Evolutionary conservation across 306 rosid genomes (phyloP).

Genomic region (Pyrus bretschneideri): DNA sequence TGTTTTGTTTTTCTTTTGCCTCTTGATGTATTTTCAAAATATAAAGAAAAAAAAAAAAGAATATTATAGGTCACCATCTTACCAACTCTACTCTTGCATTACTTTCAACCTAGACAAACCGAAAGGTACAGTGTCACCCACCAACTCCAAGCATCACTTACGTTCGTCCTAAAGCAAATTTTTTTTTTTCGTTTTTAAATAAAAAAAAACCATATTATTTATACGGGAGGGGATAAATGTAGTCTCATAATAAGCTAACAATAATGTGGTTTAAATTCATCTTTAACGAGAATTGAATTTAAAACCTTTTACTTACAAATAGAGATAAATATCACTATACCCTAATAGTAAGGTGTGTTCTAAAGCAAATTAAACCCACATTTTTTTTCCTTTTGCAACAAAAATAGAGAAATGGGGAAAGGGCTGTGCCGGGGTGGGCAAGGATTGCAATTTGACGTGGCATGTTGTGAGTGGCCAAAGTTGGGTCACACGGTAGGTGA

Average conservation of each 20-base stretch:
- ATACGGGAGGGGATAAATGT: too few species aligned
- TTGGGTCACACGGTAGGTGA: background rate
- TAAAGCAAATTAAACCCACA: background rate
- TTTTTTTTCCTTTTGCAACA: too few species aligned
- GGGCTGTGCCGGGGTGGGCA: background rate
- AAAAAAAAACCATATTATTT: too few species aligned
- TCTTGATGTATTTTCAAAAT: background rate
- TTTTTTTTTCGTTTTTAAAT: too few species aligned
- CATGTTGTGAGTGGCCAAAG: background rate
- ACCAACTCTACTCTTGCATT: background rate
- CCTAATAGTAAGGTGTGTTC: too few species aligned
- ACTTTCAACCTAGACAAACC: background rate
- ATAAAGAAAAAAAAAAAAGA: too few species aligned
- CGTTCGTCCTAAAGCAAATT: too few species aligned
- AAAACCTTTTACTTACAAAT: too few species aligned
- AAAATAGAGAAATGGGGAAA: background rate
- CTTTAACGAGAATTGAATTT: accelerated
- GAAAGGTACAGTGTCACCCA: background rate
- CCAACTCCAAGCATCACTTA: background rate
- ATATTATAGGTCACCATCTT: background rate
- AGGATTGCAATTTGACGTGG: background rate
- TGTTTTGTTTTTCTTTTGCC: background rate
- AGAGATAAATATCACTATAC: accelerated
- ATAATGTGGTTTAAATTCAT: accelerated
- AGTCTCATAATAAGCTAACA: accelerated